phyloP scores from a whole-genome alignment of 257 asterid species.

The Marsdenia floribunda region DNA sequence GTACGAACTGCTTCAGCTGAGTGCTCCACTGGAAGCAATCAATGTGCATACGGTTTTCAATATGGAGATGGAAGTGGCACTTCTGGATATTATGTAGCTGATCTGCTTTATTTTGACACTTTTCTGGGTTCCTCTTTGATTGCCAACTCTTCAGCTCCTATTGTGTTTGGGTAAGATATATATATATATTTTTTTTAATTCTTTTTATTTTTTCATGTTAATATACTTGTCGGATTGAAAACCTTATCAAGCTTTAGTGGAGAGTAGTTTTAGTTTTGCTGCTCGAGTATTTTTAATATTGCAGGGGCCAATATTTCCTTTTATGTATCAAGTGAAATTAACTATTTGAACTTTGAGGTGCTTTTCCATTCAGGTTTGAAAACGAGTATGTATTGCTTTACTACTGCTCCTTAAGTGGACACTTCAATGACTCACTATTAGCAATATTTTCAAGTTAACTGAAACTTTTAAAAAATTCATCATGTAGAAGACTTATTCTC shows the following conservation, averaged over 20 bases:
- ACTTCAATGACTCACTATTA: background rate
- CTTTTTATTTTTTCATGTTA: background rate
- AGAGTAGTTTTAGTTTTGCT: no score
- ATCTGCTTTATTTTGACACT: constrained; percentile 64
- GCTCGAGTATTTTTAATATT: no score
- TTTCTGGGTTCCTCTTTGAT: constrained; percentile 57
- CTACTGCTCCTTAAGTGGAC: background rate
- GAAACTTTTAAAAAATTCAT: background rate
- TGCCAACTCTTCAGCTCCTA: constrained; percentile 82
- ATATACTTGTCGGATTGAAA: background rate
- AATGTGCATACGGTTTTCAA: constrained; percentile 70
- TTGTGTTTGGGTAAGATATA: constrained; percentile 71
- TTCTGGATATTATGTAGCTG: constrained; percentile 70
- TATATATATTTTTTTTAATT: no score
- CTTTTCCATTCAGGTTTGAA: background rate
- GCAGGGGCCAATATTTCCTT: no score
- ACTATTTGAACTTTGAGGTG: background rate
- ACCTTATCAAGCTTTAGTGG: background rate
- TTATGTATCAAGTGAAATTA: no score
- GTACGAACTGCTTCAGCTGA: constrained; percentile 51
- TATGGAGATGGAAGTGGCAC: constrained; percentile 97
- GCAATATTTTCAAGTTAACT: background rate
- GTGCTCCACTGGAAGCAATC: constrained; percentile 57
- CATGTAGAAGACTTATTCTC: background rate
- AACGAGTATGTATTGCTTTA: background rate